Evolutionary conservation across 257 asterid species (phyloP).

Genomic region (Echium plantagineum): DNA sequence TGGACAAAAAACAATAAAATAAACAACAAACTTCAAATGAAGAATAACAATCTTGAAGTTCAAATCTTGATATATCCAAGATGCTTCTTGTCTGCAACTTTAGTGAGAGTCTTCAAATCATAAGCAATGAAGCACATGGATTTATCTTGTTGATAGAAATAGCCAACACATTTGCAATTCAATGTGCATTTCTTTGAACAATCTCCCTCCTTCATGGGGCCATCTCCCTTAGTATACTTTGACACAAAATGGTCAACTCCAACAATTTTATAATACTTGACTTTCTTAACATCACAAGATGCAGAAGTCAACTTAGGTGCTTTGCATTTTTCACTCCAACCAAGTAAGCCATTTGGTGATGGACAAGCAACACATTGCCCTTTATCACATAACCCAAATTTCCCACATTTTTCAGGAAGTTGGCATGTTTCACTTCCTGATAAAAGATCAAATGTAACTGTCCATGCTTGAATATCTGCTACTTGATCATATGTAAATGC

Average conservation of each 20-base stretch:
- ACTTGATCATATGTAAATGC: constrained; percentile 10
- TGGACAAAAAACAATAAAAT: too few relatives aligned
- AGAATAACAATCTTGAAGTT: too few relatives aligned
- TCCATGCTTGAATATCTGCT: constrained; percentile 7
- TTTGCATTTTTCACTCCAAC: constrained; percentile 15
- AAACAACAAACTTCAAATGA: too few relatives aligned
- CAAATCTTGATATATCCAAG: too few relatives aligned
- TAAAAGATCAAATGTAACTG: constrained; percentile 13
- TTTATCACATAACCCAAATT: constrained; percentile 10
- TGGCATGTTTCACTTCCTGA: constrained; percentile 13
- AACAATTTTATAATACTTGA: constrained; percentile 14
- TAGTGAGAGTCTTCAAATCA: too few relatives aligned
- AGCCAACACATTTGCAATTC: constrained; percentile 18
- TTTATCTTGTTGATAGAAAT: constrained; percentile 8
- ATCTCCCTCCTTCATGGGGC: constrained; percentile 7
- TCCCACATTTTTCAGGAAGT: constrained; percentile 14
- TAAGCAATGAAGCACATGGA: too few relatives aligned
- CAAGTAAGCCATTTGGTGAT: constrained; percentile 13
- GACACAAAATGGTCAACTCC: constrained; percentile 13
- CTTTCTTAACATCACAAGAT: constrained; percentile 3
- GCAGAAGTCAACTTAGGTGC: constrained; percentile 17
- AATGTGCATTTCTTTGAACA: constrained; percentile 6
- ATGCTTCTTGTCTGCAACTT: too few relatives aligned
- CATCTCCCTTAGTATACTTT: constrained; percentile 12
- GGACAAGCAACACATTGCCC: constrained; percentile 23